These are phyloP conservation scores for Alloteropsis semialata DNA, from an alignment of 176 grass and related monocot genomes.

Conservation along the genomic window DNA sequence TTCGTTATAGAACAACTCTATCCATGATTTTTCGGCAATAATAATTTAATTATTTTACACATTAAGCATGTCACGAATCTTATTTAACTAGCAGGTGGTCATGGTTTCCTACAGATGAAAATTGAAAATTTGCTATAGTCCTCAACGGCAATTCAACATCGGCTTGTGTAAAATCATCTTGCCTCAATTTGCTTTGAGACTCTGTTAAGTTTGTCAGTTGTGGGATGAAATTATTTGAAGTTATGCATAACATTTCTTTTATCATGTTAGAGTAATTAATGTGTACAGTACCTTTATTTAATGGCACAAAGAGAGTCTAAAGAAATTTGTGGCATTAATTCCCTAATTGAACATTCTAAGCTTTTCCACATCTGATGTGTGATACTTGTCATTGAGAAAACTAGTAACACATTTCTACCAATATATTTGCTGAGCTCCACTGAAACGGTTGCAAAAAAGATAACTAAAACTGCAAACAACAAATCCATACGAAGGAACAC, in stretches of 20 bases:
- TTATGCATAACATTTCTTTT: not conserved
- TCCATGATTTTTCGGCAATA: not conserved
- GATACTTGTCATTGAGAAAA: not conserved
- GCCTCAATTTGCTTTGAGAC: not conserved
- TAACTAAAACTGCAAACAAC: constrained; percentile 12
- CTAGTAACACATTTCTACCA: not conserved
- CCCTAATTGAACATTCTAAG: not conserved
- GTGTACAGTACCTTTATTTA: not conserved
- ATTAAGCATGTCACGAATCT: not conserved
- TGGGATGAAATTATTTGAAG: not conserved
- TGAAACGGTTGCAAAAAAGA: constrained; percentile 1
- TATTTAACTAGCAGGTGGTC: not conserved
- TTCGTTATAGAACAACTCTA: not conserved
- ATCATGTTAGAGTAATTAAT: no score
- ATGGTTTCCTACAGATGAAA: not conserved
- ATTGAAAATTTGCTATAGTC: not conserved
- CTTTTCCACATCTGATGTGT: no score
- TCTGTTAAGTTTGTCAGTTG: not conserved
- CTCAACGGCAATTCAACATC: not conserved
- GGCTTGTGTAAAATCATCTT: not conserved
- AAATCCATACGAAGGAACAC: constrained; percentile 8
- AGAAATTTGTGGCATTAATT: not conserved
- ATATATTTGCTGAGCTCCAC: not conserved
- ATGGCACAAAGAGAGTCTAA: not conserved
- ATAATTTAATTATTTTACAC: not conserved